Evolutionary conservation across 768 basidiomycete genomes (phyloP), one percentile per base, ranked within the genome.

Genomic region (Chalciporus pseudorubinellus): DNA sequence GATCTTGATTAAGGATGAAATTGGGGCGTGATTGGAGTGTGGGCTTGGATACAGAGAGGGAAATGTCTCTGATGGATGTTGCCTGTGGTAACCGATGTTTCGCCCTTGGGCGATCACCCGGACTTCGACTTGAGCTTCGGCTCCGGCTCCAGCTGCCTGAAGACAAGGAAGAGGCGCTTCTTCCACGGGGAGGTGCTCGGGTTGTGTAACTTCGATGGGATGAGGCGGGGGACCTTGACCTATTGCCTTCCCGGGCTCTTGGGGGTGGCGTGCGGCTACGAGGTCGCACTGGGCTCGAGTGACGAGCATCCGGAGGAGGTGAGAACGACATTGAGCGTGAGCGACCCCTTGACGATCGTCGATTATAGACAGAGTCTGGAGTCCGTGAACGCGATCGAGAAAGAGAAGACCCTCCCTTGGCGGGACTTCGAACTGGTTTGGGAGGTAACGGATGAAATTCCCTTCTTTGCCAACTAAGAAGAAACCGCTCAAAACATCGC

Each of bases 291-390:
- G 77, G 79, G 63, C 80, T 84, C 10, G 75, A 70, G 51, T 78
- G 80, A 53, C 76, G 74, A 21, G 77, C 79, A 62, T 83, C 83
- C 18, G 74, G 72, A 40, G 74, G 76, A 14, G 85, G 85, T 20
- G 87, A 84, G 50, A 70, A 62, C 31, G 81, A 83, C 36, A 74
- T 76, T 16, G 88, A 85, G 39, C 74, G 78, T 24, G 86, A 87
- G 31, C 81, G 84, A 51, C 79, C 83, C 40, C 79, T 76, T 41
- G 84, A 85, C 20, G 86, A 87, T 36, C 72, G 79, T 43, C 72
- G 79, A 19, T 86, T 86, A 47, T 78, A 80, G 54, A 76, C 77
- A n/a, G 88, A 88, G 38, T 79, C 82, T 11, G 82, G 80, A 21
- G 77, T 74, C 12, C 65, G 66, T 10, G 85, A 89, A 28, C 75